Evolutionary conservation across 768 basidiomycete species (phyloP), one percentile per base, ranked within the genome.

Genomic region (Chalciporus pseudorubinellus): DNA sequence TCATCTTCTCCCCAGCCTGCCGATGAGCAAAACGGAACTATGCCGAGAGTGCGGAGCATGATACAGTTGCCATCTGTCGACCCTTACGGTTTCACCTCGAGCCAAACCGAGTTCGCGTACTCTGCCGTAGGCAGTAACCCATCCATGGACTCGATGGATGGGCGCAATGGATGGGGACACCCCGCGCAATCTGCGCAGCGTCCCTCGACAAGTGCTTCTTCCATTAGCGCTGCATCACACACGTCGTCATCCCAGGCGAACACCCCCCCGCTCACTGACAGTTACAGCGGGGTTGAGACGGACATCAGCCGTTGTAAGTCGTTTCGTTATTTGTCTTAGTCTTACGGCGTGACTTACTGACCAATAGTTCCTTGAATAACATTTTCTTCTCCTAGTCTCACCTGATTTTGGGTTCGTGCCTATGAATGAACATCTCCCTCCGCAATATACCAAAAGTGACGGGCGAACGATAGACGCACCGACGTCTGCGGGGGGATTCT

Each of bases 231-330:
- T 21, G 86, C 85, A 19, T 85, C 84, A 29, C 85, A 87, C 59
- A 83, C 86, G 3, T 87, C 84, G 26, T 87, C 85, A 28, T 86
- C 86, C 28, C 87, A 89, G 67, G 89, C 89, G 47, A 88, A 89
- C 65, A 92, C 89, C 22, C 86, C 86, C 29, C 89, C 88, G 21
- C 79, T 86, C 50, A 73, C 70, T 42, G 78, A 84, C 51, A 83
- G 84, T 48, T 82, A 77, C 53, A 85, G 83, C 50, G 63, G 62
- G 16, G 77, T 77, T 58, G 85, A 85, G 57, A 84, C 86, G 50
- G 86, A 88, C 70, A 87, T 91, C 67, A 87, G 83, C 65, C 83
- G 89, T 70, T 91, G 89, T 91, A 74, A 85, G 89, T 87, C 56
- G 61, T 55, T 50, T 61, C 48, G 50, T 51, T 36, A 58, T 54